These are phyloP conservation scores for Mycena haematopus DNA, from an alignment of 768 basidiomycete species.

Conservation along the genomic window DNA sequence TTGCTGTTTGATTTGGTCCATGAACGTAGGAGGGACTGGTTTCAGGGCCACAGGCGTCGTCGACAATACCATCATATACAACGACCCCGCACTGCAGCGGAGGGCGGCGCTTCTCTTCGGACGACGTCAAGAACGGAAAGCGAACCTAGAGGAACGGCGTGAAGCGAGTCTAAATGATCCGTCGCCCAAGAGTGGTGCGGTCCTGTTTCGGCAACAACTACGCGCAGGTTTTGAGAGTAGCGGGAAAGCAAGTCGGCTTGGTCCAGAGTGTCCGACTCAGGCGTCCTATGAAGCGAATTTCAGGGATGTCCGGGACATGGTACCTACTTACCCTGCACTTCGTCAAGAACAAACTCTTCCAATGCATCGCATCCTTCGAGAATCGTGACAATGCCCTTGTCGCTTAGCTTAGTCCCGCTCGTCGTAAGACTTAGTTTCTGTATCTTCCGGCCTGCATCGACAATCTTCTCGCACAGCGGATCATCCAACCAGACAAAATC, in stretches of 20 bases:
- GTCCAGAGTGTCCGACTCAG: conserved; percentile 44
- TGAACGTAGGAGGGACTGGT: conserved; percentile 40
- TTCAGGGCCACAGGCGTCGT: conserved; percentile 39
- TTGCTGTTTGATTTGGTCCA: conserved; percentile 35
- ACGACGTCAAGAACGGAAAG: conserved; percentile 37
- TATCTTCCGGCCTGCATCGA: conserved; percentile 38
- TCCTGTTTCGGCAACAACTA: conserved; percentile 40
- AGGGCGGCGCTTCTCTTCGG: conserved; percentile 34
- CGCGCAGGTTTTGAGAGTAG: conserved; percentile 36
- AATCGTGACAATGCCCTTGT: conserved; percentile 40
- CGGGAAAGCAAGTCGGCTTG: conserved; percentile 36
- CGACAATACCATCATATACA: conserved; percentile 32
- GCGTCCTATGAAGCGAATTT: conserved; percentile 34
- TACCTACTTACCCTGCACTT: conserved; percentile 43
- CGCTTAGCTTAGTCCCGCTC: conserved; percentile 44
- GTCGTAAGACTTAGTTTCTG: conserved; percentile 41
- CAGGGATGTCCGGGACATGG: not conserved
- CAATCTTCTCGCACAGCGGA: conserved; percentile 41
- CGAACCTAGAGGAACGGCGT: conserved; percentile 36
- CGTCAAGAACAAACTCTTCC: conserved; percentile 41
- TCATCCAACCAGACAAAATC: conserved; percentile 51
- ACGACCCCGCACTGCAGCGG: conserved; percentile 28
- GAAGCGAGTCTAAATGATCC: conserved; percentile 45
- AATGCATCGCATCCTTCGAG: conserved; percentile 43
- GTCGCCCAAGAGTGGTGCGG: conserved; percentile 48